Evolutionary conservation across 768 basidiomycete species (phyloP).

Genomic region (Lactarius hengduanensis): DNA sequence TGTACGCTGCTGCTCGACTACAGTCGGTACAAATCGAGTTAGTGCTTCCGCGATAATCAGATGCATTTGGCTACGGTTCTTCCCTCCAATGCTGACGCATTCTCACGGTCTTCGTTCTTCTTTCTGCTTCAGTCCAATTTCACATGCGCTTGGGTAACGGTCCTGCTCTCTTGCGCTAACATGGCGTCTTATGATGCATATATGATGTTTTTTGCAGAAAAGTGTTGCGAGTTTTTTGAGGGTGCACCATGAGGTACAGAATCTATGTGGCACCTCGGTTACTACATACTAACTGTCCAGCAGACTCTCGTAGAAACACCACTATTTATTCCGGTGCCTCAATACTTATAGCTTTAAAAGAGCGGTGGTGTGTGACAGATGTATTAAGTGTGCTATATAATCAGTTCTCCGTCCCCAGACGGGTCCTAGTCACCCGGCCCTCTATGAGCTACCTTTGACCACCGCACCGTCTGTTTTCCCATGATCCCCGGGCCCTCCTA

Average conservation of each 20-base stretch:
- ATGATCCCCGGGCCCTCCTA: neutral
- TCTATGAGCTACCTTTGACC: conserved; percentile 13
- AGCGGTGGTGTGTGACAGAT: neutral
- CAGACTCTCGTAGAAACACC: neutral
- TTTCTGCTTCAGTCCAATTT: neutral
- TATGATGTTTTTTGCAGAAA: neutral
- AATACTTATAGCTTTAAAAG: neutral
- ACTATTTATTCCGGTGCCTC: neutral
- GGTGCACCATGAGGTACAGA: too few species aligned
- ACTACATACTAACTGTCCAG: too few species aligned
- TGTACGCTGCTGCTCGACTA: too few species aligned
- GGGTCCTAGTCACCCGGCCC: neutral
- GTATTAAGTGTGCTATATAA: conserved; percentile 18
- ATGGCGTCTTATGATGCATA: neutral
- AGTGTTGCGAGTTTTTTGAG: neutral
- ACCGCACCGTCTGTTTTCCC: conserved; percentile 7
- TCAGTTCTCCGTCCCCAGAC: neutral
- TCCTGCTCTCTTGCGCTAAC: neutral
- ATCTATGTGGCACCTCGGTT: too few species aligned
- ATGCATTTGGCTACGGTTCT: neutral
- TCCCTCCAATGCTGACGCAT: neutral
- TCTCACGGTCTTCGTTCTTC: neutral
- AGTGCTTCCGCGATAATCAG: neutral
- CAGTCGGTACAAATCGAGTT: neutral
- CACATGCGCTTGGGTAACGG: neutral